Conservation (phyloP, 805 yeast genomes). For the Limtongozyma cylindracea region DNA sequence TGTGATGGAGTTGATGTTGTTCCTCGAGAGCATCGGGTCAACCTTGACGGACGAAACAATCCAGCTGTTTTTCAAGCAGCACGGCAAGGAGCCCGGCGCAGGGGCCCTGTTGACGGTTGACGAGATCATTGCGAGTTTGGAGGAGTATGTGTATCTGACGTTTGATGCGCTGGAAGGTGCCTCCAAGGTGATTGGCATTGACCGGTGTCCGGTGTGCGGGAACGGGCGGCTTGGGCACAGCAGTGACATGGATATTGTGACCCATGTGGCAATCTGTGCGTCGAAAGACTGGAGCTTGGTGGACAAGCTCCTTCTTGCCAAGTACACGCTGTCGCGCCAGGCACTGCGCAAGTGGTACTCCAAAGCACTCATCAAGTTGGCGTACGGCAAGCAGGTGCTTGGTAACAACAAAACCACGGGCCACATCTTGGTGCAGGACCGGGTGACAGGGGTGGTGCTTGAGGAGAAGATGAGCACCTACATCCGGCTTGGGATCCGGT, state of each 20-base stretch:
- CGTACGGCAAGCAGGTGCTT: conserved; percentile 67
- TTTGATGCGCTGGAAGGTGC: conserved; percentile 2
- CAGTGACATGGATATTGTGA: conserved; percentile 43
- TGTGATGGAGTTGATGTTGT: conserved; percentile 31
- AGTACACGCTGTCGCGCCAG: conserved; percentile 60
- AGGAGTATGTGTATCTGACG: conserved; percentile 15
- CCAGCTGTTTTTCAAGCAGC: conserved; percentile 20
- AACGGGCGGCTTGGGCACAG: conserved; percentile 25
- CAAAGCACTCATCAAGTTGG: conserved; percentile 55
- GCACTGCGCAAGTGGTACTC: conserved; percentile 77
- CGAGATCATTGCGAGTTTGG: conserved; percentile 21
- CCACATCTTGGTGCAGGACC: conserved; percentile 80
- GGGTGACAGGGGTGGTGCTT: conserved; percentile 66
- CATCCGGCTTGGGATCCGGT: conserved; percentile 67
- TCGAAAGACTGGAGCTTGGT: conserved; percentile 53
- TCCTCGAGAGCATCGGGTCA: conserved; percentile 40
- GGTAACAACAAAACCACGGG: conserved; percentile 85
- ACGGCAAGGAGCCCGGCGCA: conserved; percentile 21
- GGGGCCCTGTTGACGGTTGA: conserved; percentile 20
- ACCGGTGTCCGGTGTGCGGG: conserved; percentile 63
- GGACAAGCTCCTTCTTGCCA: conserved; percentile 31
- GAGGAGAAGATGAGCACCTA: conserved; percentile 86
- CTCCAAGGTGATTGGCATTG: conserved; percentile 25
- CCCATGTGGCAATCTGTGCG: conserved; percentile 74
- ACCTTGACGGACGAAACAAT: conserved; percentile 25